Evolutionary conservation across 495 filamentous ascomycete genomes (phyloP).

Genomic region (Cladorrhinum samala): DNA sequence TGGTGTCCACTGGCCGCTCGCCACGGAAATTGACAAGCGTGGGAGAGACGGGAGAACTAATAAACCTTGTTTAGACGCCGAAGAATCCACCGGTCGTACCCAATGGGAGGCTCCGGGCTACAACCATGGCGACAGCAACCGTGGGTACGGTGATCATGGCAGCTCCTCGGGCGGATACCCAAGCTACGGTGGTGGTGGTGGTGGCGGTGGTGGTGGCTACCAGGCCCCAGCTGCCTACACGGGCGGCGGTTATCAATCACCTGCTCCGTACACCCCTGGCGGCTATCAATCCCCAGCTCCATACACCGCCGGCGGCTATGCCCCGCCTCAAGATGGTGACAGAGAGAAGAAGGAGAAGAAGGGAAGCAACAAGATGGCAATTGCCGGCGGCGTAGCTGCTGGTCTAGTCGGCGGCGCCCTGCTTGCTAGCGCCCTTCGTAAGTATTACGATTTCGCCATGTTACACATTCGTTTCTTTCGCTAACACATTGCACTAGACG

Average conservation of each 20-base stretch:
- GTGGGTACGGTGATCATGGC: slow-evolving; percentile 7
- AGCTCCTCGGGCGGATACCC: background rate
- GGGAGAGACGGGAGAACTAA: slow-evolving; percentile 1
- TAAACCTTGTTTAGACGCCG: slow-evolving; percentile 28
- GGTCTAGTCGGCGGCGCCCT: slow-evolving; percentile 53
- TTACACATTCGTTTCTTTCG: background rate
- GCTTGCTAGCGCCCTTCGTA: slow-evolving; percentile 49
- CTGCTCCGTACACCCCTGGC: slow-evolving; percentile 12
- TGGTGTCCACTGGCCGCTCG: background rate
- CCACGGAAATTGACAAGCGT: background rate
- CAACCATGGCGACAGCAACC: slow-evolving; percentile 11
- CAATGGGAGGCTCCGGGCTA: slow-evolving; percentile 53
- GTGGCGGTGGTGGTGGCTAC: background rate
- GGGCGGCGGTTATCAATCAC: slow-evolving; percentile 25
- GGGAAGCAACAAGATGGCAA: slow-evolving; percentile 33
- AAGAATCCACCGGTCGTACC: slow-evolving; percentile 51
- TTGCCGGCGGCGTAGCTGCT: slow-evolving; percentile 49
- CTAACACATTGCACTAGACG: slow-evolving; percentile 17
- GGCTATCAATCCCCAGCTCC: slow-evolving; percentile 21
- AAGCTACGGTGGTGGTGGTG: background rate
- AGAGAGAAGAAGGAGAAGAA: slow-evolving; percentile 37
- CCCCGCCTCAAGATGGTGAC: slow-evolving; percentile 14
- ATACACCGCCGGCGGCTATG: slow-evolving; percentile 25
- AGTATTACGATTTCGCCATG: slow-evolving; percentile 11
- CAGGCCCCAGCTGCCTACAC: slow-evolving; percentile 11